phyloP scores from a whole-genome alignment of 1,284 basidiomycete species.

The Pseudozyma thailandica region DNA sequence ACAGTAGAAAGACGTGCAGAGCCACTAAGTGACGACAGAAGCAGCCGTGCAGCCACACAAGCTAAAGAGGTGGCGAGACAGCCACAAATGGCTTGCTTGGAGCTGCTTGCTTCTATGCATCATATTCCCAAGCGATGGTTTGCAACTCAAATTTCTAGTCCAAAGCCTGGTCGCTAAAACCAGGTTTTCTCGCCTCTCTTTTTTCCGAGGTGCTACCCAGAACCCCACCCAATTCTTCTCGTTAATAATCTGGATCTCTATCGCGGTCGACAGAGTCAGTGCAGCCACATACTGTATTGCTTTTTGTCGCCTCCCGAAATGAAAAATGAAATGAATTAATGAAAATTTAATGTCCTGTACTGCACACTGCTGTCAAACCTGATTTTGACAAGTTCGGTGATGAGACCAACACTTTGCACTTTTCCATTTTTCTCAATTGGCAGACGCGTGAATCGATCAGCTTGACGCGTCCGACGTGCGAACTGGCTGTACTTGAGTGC shows the following conservation, averaged over 20 bases:
- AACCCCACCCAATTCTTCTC: not conserved
- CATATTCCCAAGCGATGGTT: conserved; percentile 33
- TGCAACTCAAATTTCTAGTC: conserved; percentile 15
- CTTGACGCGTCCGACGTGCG: too few relatives aligned
- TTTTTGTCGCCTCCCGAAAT: too few relatives aligned
- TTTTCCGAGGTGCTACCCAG: not conserved
- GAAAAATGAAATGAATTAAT: not conserved
- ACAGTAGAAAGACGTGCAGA: too few relatives aligned
- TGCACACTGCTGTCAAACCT: not conserved
- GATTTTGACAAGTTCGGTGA: not conserved
- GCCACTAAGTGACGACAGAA: not conserved
- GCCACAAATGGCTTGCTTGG: conserved; percentile 4
- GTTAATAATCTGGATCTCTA: not conserved
- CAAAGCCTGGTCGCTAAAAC: too few relatives aligned
- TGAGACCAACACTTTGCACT: conserved; percentile 1
- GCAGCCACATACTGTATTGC: not conserved
- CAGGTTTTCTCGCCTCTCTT: not conserved
- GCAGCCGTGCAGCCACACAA: not conserved
- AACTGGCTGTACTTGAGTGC: too few relatives aligned
- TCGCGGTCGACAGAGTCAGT: not conserved
- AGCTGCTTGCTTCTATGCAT: conserved; percentile 6
- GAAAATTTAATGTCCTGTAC: not conserved
- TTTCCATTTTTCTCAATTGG: too few relatives aligned
- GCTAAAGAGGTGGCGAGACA: not conserved
- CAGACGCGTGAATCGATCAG: too few relatives aligned